Percentiles rank a stretch among this genome's conserved stretches.
Evolutionary conservation across 1,139 yeast species (phyloP).

Genomic region (Suhomyces bolitotheri): DNA sequence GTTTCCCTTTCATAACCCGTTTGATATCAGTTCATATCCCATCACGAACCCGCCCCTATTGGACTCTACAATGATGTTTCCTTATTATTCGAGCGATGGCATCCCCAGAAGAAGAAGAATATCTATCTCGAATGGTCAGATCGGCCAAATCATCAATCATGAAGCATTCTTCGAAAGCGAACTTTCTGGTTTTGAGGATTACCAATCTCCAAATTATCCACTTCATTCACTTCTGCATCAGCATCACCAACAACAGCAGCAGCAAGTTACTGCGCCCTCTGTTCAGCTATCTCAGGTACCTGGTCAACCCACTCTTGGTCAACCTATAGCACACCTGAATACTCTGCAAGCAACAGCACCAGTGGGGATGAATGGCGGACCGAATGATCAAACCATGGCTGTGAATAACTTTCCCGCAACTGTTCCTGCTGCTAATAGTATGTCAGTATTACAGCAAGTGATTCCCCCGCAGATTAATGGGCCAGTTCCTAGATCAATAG

Average conservation of each 20-base stretch:
- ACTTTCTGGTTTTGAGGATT: slow-evolving; percentile 18
- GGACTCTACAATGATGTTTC: slow-evolving; percentile 52
- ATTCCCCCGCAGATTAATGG: background rate
- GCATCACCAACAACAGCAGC: background rate
- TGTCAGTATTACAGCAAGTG: background rate
- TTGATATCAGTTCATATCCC: slow-evolving; percentile 52
- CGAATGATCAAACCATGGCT: slow-evolving; percentile 2
- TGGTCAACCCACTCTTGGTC: background rate
- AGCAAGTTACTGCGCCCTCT: background rate
- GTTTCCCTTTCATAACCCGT: slow-evolving; percentile 34
- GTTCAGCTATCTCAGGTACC: background rate
- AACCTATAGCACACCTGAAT: background rate
- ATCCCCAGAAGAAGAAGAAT: slow-evolving; percentile 57
- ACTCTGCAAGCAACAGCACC: slow-evolving; percentile 6
- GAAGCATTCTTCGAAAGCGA: slow-evolving; percentile 42
- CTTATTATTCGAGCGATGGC: slow-evolving; percentile 42
- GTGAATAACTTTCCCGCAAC: slow-evolving; percentile 5
- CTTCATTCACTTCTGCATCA: background rate
- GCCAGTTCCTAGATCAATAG: background rate
- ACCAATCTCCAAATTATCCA: slow-evolving; percentile 3
- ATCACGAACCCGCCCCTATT: slow-evolving; percentile 66
- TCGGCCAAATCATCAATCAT: slow-evolving; percentile 62
- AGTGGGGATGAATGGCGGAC: slow-evolving; percentile 7
- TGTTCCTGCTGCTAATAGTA: background rate
- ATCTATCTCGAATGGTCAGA: slow-evolving; percentile 78